Evolutionary conservation across 2,329 filamentous ascomycete genomes (phyloP).

Genomic region (Mycosphaerelloides madeirae): DNA sequence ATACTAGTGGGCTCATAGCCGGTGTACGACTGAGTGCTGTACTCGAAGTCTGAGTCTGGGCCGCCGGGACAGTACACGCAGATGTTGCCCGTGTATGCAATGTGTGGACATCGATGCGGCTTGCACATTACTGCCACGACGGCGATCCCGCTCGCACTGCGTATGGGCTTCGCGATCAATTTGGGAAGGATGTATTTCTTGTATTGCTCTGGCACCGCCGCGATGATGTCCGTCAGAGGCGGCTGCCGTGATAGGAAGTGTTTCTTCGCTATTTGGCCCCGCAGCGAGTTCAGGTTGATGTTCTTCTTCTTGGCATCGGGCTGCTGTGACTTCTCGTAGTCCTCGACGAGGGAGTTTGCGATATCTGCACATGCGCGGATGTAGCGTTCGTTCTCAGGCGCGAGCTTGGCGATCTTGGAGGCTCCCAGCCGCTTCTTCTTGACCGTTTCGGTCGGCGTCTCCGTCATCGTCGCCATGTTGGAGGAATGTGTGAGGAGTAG

Average conservation of each 20-base stretch:
- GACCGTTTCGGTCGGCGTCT: slow-evolving; percentile 51
- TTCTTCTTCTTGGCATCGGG: slow-evolving; percentile 70
- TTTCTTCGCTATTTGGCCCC: slow-evolving; percentile 86
- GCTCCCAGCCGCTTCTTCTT: slow-evolving; percentile 54
- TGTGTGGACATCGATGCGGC: slow-evolving; percentile 93
- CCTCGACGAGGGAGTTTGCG: slow-evolving; percentile 86
- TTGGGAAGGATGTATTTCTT: slow-evolving; percentile 98
- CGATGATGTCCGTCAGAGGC: slow-evolving; percentile 92
- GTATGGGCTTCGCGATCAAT: slow-evolving; percentile 92
- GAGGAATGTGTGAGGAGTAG: not conserved
- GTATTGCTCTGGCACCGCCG: slow-evolving; percentile 97
- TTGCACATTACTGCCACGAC: slow-evolving; percentile 99
- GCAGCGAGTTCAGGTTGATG: slow-evolving; percentile 85
- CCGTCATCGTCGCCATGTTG: slow-evolving; percentile 61
- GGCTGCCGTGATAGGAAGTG: slow-evolving; percentile 84
- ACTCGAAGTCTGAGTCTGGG: slow-evolving; percentile 97
- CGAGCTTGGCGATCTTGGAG: slow-evolving; percentile 55
- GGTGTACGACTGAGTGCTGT: slow-evolving; percentile 97
- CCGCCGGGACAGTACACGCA: slow-evolving; percentile 98
- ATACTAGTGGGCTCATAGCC: slow-evolving; percentile 98
- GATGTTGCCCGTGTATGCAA: slow-evolving; percentile 97
- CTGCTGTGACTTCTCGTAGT: slow-evolving; percentile 78
- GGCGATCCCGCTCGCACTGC: slow-evolving; percentile 92
- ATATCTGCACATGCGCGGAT: slow-evolving; percentile 94
- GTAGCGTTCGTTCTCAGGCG: slow-evolving; percentile 91